Percentiles rank a stretch among this genome's conserved stretches.
Conservation (phyloP, 1,284 basidiomycete species). For the Trichosporon coremiiforme region DNA sequence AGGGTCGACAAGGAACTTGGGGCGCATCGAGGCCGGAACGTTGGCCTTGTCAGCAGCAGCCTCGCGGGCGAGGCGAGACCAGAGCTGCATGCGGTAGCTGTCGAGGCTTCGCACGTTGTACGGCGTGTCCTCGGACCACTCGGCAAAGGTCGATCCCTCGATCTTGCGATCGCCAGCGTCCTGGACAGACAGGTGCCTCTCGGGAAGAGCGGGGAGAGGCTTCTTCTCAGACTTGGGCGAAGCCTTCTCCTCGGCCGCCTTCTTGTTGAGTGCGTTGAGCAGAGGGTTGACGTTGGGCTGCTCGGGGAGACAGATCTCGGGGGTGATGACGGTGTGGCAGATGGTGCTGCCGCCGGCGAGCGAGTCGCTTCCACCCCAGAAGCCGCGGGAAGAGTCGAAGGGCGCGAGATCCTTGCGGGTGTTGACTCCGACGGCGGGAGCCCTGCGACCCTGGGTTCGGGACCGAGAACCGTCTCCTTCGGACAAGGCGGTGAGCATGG, state of each 20-base stretch:
- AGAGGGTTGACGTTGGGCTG: slow-evolving; percentile 76
- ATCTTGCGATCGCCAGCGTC: slow-evolving; percentile 53
- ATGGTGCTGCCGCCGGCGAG: slow-evolving; percentile 68
- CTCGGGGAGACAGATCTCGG: slow-evolving; percentile 59
- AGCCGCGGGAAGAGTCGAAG: slow-evolving; percentile 59
- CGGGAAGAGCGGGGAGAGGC: slow-evolving; percentile 2
- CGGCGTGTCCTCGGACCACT: slow-evolving; percentile 67
- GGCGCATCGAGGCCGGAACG: slow-evolving; percentile 46
- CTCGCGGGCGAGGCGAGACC: slow-evolving; percentile 72
- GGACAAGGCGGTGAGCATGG: slow-evolving; percentile 48
- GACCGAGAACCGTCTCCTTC: slow-evolving; percentile 26
- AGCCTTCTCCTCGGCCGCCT: slow-evolving; percentile 19
- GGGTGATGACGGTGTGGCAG: slow-evolving; percentile 80
- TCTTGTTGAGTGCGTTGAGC: slow-evolving; percentile 59
- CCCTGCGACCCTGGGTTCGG: slow-evolving; percentile 21
- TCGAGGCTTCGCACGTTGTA: slow-evolving; percentile 82
- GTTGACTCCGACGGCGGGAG: slow-evolving; percentile 60
- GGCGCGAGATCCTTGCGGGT: slow-evolving; percentile 72
- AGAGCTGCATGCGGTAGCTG: slow-evolving; percentile 80
- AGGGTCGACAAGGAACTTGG: slow-evolving; percentile 54
- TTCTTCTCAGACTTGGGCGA: slow-evolving; percentile 13
- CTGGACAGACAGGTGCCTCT: slow-evolving; percentile 33
- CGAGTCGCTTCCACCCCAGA: slow-evolving; percentile 67
- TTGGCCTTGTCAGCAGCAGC: slow-evolving; percentile 51
- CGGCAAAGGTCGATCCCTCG: slow-evolving; percentile 65